Evolutionary conservation across 2,329 filamentous ascomycete genomes (phyloP).

Genomic region (Diaporthe ilicicola): DNA sequence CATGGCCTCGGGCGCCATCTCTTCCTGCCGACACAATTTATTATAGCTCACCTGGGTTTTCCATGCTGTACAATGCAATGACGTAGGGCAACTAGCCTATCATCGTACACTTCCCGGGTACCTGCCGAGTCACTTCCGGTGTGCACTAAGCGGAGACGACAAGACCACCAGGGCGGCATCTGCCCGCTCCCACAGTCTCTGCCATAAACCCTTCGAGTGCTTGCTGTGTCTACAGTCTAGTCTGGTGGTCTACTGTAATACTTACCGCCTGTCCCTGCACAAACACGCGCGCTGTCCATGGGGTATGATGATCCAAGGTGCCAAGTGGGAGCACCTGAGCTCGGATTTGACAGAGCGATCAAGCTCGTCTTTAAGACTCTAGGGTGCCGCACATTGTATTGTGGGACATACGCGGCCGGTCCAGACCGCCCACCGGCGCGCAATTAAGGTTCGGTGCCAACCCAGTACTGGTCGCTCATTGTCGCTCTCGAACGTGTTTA

Average conservation of each 20-base stretch:
- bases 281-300: neutral
- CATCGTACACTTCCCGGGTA: neutral
- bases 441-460: slow-evolving; percentile 10
- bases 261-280: neutral
- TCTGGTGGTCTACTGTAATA: too few relatives aligned
- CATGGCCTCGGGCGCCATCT: neutral
- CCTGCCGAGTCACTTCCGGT: neutral
- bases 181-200: too few relatives aligned
- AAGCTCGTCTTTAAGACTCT: neutral
- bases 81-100: neutral
- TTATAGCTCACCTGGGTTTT: neutral
- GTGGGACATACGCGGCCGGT: neutral
- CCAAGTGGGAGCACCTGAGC: neutral
- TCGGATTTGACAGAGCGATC: neutral
- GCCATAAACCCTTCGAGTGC: too few relatives aligned
- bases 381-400: neutral
- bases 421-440: neutral
- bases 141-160: too few relatives aligned
- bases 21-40: neutral
- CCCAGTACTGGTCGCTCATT: neutral
- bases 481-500: neutral
- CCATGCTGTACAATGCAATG: neutral
- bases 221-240: too few relatives aligned
- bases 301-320: too few relatives aligned
- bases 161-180: too few relatives aligned